A percentile compares a stretch with the other conserved stretches of the same genome.
phyloP scores from a whole-genome alignment of 2,329 filamentous ascomycete species.

The Stagonosporopsis tanaceti region DNA sequence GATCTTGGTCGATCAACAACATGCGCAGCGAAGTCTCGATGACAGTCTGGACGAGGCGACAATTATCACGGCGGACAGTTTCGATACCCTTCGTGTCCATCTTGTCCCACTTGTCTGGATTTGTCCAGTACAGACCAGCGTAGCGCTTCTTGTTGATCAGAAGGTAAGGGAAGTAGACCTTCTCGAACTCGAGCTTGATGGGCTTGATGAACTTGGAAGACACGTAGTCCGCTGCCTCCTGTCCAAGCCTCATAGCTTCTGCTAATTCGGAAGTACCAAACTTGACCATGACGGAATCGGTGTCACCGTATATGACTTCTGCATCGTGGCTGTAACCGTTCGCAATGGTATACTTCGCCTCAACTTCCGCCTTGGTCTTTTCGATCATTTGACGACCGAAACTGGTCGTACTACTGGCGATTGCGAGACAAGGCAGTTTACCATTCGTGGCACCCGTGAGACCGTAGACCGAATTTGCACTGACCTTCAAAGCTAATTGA shows the following conservation, averaged over 20 bases:
- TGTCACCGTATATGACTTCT: slow-evolving; percentile 98
- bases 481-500: slow-evolving; percentile 94
- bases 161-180: slow-evolving; percentile 97
- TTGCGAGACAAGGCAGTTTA: slow-evolving; percentile 92
- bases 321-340: slow-evolving; percentile 96
- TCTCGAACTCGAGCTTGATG: slow-evolving; percentile 99
- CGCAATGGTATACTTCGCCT: slow-evolving; percentile 85
- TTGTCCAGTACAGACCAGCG: slow-evolving; percentile 97
- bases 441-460: slow-evolving; percentile 94
- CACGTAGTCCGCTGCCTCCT: slow-evolving; percentile 88
- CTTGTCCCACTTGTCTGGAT: slow-evolving; percentile 93
- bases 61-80: slow-evolving; percentile 96
- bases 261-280: slow-evolving; percentile 88
- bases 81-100: slow-evolving; percentile 99
- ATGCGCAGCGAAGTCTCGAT: slow-evolving; percentile 96
- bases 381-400: slow-evolving; percentile 99
- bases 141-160: slow-evolving; percentile 99
- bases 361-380: slow-evolving; percentile 95
- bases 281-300: slow-evolving; percentile 99
- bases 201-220: slow-evolving; percentile 93
- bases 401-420: slow-evolving; percentile 95
- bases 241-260: slow-evolving; percentile 92
- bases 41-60: slow-evolving; percentile 91
- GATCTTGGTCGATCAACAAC: slow-evolving; percentile 92
- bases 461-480: slow-evolving; percentile 97